Evolutionary conservation across 352 stramenopile species (phyloP), one percentile per base, ranked within the genome.

Genomic region (Phytophthora crassamura): DNA sequence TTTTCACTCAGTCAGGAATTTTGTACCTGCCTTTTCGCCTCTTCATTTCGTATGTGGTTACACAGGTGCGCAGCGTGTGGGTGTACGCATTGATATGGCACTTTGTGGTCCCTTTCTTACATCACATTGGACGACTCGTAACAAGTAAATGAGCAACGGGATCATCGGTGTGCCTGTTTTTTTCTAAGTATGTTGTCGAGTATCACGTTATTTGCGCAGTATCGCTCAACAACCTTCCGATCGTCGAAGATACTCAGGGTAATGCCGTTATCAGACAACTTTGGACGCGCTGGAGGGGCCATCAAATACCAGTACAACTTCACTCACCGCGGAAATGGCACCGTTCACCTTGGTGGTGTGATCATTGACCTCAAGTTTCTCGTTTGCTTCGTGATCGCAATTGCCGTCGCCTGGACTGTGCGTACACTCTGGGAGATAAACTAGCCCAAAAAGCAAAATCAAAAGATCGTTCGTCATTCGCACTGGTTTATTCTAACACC

Each of bases 21-120:
- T 47, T 72, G 5, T 28, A 64, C 8, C 57, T 78, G 14, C 56
- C 51, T 0, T 4, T 73, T 5, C 7, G 15, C 0, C 47, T 61
- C 1, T 75, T 77, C 16, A 20, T 79, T 4, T 51, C 51, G 1
- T 57, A 75, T 10, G 67, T 63, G 0, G 61, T 70, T 8, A 60
- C 76, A 2, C 75, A 79, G n/a, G 80, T 85, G 71, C 65, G 74
- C 4, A 75, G 50, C 6, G 69, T 80, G 0, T 85, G 68, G 78
- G 8, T 78, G 0, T 58, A 77, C 7, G 48, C 66, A 0, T 35
- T 82, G n/a, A 8, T 67, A 11, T 68, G 75, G 45, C 65, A 83
- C 9, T 0, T 46, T 0, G 1, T 70, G 7, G 16, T 71, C 5
- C 25, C 16, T 46, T 43, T 38, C 15, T 34, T 22, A 53, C 67